Evolutionary conservation across 106 monocot genomes (phyloP), one percentile per base, ranked within the genome.

Genomic region (Alisma plantagoaquatica): DNA sequence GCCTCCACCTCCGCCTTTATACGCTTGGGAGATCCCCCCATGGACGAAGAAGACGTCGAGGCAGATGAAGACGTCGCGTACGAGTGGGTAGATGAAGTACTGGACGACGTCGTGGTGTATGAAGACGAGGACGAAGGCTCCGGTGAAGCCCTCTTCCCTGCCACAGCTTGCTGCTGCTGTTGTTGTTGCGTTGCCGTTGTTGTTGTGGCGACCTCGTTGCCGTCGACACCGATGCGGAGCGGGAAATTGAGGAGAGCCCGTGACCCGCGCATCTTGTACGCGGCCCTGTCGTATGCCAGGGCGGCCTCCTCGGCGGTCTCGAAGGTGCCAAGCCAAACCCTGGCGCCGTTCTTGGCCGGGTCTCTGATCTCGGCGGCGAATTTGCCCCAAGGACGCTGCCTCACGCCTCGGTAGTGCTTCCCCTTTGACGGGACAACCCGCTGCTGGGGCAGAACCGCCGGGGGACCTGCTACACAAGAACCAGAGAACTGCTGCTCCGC

Each of bases 161-260:
- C 19, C 3, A 32, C 32, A 10, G n/a, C n/a, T n/a, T n/a, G n/a
- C n/a, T n/a, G n/a, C n/a, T n/a, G n/a, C n/a, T n/a, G n/a, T n/a
- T n/a, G n/a, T n/a, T n/a, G n/a, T n/a, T n/a, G n/a, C n/a, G n/a
- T n/a, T n/a, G n/a, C n/a, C n/a, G n/a, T n/a, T n/a, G n/a, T n/a
- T n/a, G n/a, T n/a, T n/a, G n/a, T n/a, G n/a, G 47, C 22, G 2
- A 43, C 19, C 2, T 27, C 27, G 18, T 35, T 16, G 11, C 31
- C 52, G 43, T 53, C 67, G 16, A 26, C 41, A 0, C 70, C 63
- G 41, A 88, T 82, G 27, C 78, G 60, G 64, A 78, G 72, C 1
- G 87, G 87, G 60, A 87, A 87, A 25, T 87, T 87, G 65, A 87
- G 78, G 38, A 88, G 66, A 7, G 87, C 87, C 21, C 78, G 78